Evolutionary conservation across 1,284 basidiomycete species (phyloP).

Genomic region (Rhodotorula sp.): DNA sequence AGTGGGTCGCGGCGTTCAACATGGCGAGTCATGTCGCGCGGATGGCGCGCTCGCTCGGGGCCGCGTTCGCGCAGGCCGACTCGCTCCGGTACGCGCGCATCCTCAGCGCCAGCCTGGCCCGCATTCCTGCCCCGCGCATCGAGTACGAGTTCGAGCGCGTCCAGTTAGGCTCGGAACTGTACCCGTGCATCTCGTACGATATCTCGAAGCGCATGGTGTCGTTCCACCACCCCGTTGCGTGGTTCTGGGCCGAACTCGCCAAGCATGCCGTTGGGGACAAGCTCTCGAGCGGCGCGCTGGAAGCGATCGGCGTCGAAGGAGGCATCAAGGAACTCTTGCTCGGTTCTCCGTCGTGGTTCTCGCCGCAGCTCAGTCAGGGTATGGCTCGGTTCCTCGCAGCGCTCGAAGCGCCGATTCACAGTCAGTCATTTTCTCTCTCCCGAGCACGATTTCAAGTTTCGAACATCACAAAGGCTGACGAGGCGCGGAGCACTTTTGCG

Average conservation of each 20-base stretch:
- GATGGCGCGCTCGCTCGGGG: constrained; percentile 82
- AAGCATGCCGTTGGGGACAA: constrained; percentile 53
- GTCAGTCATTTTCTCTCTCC: background rate
- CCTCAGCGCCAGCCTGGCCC: constrained; percentile 43
- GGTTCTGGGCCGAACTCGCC: constrained; percentile 85
- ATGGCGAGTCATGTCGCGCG: constrained; percentile 83
- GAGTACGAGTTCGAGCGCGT: background rate
- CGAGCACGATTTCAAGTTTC: no score
- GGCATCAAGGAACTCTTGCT: constrained; percentile 51
- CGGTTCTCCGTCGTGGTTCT: background rate
- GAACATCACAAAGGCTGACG: no score
- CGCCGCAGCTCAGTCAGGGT: background rate
- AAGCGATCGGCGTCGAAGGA: background rate
- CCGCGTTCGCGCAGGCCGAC: constrained; percentile 59
- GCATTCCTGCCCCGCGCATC: background rate
- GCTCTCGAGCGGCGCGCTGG: background rate
- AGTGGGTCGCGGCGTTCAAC: constrained; percentile 91
- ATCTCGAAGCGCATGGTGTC: background rate
- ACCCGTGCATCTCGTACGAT: background rate
- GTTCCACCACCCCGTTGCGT: constrained; percentile 92
- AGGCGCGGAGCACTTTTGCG: background rate
- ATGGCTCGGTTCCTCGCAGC: background rate
- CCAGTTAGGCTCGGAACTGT: background rate
- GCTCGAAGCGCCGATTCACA: background rate
- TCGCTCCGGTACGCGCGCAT: background rate